phyloP scores from a whole-genome alignment of 306 rosid genomes.

The Vicia villosa region DNA sequence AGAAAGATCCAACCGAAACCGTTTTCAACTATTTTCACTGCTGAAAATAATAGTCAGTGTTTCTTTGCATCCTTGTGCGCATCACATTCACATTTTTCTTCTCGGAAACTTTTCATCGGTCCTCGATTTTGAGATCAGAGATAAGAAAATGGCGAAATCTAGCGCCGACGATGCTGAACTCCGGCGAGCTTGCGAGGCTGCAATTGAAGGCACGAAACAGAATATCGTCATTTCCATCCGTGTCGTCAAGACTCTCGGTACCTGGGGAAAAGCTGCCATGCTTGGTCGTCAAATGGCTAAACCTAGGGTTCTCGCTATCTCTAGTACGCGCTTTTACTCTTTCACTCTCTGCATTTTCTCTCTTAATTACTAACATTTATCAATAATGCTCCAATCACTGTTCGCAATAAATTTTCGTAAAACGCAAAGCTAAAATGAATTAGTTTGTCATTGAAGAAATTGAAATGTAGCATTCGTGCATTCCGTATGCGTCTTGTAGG shows the following conservation, averaged over 20 bases:
- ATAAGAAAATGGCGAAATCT: slow-evolving; percentile 82
- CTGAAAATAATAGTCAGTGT: no score
- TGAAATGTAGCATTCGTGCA: slow-evolving; percentile 12
- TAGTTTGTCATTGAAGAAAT: neutral
- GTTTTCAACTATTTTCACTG: no score
- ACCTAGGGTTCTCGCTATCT: slow-evolving; percentile 94
- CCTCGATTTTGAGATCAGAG: slow-evolving; percentile 38
- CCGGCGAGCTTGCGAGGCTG: slow-evolving; percentile 94
- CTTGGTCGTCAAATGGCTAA: slow-evolving; percentile 96
- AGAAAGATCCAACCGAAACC: no score
- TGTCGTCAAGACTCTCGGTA: slow-evolving; percentile 73
- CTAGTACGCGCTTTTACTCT: slow-evolving; percentile 58
- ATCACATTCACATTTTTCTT: neutral
- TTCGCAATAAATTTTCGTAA: neutral
- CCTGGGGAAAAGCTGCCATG: slow-evolving; percentile 79
- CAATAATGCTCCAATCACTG: neutral
- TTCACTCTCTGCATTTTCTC: slow-evolving; percentile 6
- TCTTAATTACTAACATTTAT: neutral
- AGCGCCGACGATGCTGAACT: slow-evolving; percentile 95
- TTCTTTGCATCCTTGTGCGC: neutral
- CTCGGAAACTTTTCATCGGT: neutral
- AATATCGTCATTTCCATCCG: slow-evolving; percentile 75
- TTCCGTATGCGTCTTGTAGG: neutral
- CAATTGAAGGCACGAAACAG: slow-evolving; percentile 80
- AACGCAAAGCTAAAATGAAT: neutral